These are phyloP conservation scores for Pseudonectria foliicola DNA, from an alignment of 2,329 filamentous ascomycete genomes.

Conservation along the genomic window DNA sequence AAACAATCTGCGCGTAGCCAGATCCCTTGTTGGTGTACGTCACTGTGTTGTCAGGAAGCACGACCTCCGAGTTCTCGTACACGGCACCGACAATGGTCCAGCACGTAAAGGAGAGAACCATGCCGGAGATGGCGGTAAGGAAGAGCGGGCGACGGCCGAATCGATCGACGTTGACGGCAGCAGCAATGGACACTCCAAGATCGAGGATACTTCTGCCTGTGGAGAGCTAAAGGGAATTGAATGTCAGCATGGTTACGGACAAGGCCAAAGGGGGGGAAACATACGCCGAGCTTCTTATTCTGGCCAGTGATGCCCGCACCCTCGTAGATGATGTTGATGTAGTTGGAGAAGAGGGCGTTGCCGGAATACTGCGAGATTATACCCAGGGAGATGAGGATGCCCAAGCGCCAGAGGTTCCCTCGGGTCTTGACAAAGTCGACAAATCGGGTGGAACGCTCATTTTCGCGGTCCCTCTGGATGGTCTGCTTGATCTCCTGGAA, in stretches of 20 bases:
- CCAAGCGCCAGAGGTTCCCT: slow-evolving; percentile 58
- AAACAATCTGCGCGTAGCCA: slow-evolving; percentile 48
- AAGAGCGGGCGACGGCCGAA: slow-evolving; percentile 48
- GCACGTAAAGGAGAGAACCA: slow-evolving; percentile 39
- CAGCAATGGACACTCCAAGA: slow-evolving; percentile 49
- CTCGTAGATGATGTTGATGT: slow-evolving; percentile 55
- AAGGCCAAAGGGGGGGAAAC: slow-evolving; percentile 7
- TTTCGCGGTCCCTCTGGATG: slow-evolving; percentile 48
- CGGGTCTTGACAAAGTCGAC: slow-evolving; percentile 54
- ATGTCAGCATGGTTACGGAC: slow-evolving; percentile 3
- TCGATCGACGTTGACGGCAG: slow-evolving; percentile 42
- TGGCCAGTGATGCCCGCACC: slow-evolving; percentile 53
- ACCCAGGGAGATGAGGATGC: slow-evolving; percentile 55
- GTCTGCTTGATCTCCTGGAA: slow-evolving; percentile 60
- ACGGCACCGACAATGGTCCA: slow-evolving; percentile 48
- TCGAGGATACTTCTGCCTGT: slow-evolving; percentile 54
- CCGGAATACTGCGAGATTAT: slow-evolving; percentile 63
- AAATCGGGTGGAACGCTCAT: slow-evolving; percentile 44
- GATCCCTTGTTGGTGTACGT: slow-evolving; percentile 35
- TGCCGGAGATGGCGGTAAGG: slow-evolving; percentile 40
- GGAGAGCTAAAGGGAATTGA: slow-evolving; percentile 22
- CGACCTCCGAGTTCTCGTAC: slow-evolving; percentile 37
- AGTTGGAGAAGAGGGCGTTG: slow-evolving; percentile 61
- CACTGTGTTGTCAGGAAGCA: slow-evolving; percentile 13
- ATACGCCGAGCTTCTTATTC: slow-evolving; percentile 47